phyloP scores from a whole-genome alignment of 169 alveolate species.

The Plasmodium reichenowi region DNA sequence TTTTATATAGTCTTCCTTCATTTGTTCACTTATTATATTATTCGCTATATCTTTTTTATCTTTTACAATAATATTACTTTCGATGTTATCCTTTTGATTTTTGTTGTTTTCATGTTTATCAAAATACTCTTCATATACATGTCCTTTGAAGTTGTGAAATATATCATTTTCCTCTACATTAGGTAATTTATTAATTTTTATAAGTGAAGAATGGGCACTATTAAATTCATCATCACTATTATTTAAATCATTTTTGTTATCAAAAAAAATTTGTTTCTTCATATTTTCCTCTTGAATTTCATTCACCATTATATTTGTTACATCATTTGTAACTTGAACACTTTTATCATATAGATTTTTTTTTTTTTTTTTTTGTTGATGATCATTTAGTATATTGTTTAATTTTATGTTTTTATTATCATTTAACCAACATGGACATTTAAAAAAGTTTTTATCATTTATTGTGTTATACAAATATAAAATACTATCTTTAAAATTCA shows the following conservation, averaged over 20 bases:
- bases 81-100: background rate
- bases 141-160: background rate
- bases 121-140: background rate
- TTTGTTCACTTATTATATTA: background rate
- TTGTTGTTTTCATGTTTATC: background rate
- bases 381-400: background rate
- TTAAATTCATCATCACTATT: background rate
- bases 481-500: slow-evolving; percentile 52
- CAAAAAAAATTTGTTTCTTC: background rate
- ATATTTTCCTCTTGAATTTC: background rate
- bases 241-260: background rate
- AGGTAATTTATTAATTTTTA: too few species aligned
- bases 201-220: background rate
- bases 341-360: background rate
- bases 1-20: background rate
- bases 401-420: background rate
- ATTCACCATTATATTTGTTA: too few species aligned
- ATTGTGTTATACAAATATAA: slow-evolving; percentile 23
- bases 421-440: slow-evolving; percentile 19
- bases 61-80: background rate
- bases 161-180: background rate
- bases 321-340: too few species aligned
- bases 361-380: background rate
- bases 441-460: slow-evolving; percentile 49
- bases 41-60: background rate